These are phyloP conservation scores for Globisporangium spinosum DNA, from an alignment of 352 stramenopile species.

Conservation along the genomic window DNA sequence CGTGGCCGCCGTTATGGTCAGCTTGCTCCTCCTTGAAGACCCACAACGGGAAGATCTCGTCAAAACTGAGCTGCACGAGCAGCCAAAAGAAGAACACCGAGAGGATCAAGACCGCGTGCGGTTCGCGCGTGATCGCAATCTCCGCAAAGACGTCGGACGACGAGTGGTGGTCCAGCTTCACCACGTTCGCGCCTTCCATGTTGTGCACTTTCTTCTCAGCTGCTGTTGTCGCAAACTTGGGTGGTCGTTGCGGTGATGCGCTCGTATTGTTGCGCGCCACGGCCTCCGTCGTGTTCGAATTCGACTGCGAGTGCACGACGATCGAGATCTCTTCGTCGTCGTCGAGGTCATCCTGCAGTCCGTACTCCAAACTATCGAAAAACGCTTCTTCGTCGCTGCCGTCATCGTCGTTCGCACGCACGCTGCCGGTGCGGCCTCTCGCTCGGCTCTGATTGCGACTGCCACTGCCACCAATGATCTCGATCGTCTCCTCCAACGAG, in stretches of 20 bases:
- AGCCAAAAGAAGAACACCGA: slow-evolving; percentile 70
- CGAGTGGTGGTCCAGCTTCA: slow-evolving; percentile 16
- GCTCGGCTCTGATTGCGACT: slow-evolving; percentile 19
- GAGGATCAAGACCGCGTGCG: slow-evolving; percentile 62
- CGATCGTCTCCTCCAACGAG: slow-evolving; percentile 66
- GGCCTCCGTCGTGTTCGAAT: slow-evolving; percentile 35
- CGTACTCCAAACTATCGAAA: slow-evolving; percentile 77
- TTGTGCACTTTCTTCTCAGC: slow-evolving; percentile 22
- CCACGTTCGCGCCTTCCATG: slow-evolving; percentile 20
- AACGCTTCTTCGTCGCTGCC: slow-evolving; percentile 79
- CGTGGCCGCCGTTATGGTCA: not conserved
- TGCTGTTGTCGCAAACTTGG: slow-evolving; percentile 18
- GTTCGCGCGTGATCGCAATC: slow-evolving; percentile 61
- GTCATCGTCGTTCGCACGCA: slow-evolving; percentile 37
- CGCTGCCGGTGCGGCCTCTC: slow-evolving; percentile 25
- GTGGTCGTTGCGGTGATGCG: not conserved
- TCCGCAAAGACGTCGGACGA: slow-evolving; percentile 29
- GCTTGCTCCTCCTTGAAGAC: slow-evolving; percentile 62
- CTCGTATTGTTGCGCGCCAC: slow-evolving; percentile 19
- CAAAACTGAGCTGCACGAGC: slow-evolving; percentile 70
- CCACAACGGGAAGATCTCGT: slow-evolving; percentile 77
- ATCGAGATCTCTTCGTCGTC: slow-evolving; percentile 66
- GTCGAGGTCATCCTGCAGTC: slow-evolving; percentile 60
- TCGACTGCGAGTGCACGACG: slow-evolving; percentile 63
- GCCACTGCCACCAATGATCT: slow-evolving; percentile 48